These are phyloP conservation scores for Fusarium subglutinans DNA, from an alignment of 2,329 filamentous ascomycete genomes.

Conservation along the genomic window DNA sequence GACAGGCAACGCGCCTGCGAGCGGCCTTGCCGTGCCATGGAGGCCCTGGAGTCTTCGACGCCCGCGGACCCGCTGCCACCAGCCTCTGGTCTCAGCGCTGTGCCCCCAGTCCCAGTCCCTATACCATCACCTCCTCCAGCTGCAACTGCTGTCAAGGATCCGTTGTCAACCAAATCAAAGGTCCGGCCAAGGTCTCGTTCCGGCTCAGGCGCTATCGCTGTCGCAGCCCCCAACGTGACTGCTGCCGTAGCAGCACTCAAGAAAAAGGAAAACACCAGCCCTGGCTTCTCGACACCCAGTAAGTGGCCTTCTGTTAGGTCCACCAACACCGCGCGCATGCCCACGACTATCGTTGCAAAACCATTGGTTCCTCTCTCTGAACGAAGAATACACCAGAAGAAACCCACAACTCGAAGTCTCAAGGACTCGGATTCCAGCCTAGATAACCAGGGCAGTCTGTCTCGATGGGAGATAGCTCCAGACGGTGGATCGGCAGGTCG, in stretches of 20 bases:
- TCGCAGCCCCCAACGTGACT: slow-evolving; percentile 5
- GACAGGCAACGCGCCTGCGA: slow-evolving; percentile 31
- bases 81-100: slow-evolving; percentile 44
- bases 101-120: slow-evolving; percentile 31
- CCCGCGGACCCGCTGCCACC: slow-evolving; percentile 40
- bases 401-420: slow-evolving; percentile 50
- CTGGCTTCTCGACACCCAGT: slow-evolving; percentile 21
- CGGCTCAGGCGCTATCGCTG: slow-evolving; percentile 29
- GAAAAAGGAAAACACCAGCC: slow-evolving; percentile 32
- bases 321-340: slow-evolving; percentile 34
- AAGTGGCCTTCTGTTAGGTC: slow-evolving; percentile 38
- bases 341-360: slow-evolving; percentile 41
- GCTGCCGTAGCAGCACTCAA: slow-evolving; percentile 7
- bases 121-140: slow-evolving; percentile 30
- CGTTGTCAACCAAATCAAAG: slow-evolving; percentile 30
- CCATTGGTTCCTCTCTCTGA: slow-evolving; percentile 59
- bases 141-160: slow-evolving; percentile 38
- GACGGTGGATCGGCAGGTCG: slow-evolving; percentile 70
- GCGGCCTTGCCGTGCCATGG: slow-evolving; percentile 41
- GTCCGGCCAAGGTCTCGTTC: slow-evolving; percentile 23
- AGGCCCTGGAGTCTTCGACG: slow-evolving; percentile 40
- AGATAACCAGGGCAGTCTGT: slow-evolving; percentile 44
- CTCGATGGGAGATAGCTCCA: slow-evolving; percentile 63
- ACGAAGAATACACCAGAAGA: slow-evolving; percentile 55
- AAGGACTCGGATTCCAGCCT: slow-evolving; percentile 60